phyloP scores from a whole-genome alignment of 2,329 filamentous ascomycete genomes.

The Pestalotiopsis sp. region DNA sequence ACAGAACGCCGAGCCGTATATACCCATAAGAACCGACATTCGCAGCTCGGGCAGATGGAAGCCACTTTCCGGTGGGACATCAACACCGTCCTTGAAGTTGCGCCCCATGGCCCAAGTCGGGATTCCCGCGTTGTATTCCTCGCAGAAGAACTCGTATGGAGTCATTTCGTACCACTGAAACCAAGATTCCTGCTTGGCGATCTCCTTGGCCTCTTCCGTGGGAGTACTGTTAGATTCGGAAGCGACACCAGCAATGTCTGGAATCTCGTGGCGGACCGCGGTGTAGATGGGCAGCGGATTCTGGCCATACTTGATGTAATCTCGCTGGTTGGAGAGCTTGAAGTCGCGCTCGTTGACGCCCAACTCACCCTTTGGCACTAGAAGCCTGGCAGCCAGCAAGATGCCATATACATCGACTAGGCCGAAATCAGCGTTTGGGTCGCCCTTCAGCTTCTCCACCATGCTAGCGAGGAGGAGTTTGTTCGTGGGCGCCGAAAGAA shows the following conservation, averaged over 20 bases:
- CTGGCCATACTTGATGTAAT: slow-evolving; percentile 73
- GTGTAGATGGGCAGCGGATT: slow-evolving; percentile 94
- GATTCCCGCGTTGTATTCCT: slow-evolving; percentile 88
- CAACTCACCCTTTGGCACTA: slow-evolving; percentile 84
- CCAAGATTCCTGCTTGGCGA: slow-evolving; percentile 71
- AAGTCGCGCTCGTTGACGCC: slow-evolving; percentile 76
- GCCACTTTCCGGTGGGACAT: slow-evolving; percentile 63
- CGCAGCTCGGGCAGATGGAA: slow-evolving; percentile 80
- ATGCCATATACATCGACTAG: slow-evolving; percentile 93
- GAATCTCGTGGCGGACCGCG: slow-evolving; percentile 93
- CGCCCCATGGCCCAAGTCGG: slow-evolving; percentile 92
- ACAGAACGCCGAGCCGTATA: slow-evolving; percentile 97
- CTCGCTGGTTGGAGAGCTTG: slow-evolving; percentile 85
- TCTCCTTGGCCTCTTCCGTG: slow-evolving; percentile 51
- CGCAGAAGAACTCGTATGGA: slow-evolving; percentile 93
- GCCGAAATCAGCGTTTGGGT: slow-evolving; percentile 77
- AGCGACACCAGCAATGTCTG: slow-evolving; percentile 52
- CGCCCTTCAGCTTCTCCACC: slow-evolving; percentile 88
- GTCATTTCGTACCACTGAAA: slow-evolving; percentile 99
- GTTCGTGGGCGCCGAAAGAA: slow-evolving; percentile 89
- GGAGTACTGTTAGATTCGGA: slow-evolving; percentile 32
- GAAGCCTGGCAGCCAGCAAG: slow-evolving; percentile 76
- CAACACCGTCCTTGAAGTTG: slow-evolving; percentile 72
- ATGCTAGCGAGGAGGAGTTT: slow-evolving; percentile 86
- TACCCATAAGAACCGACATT: slow-evolving; percentile 81